Evolutionary conservation across 148 eudicot genomes (phyloP), one percentile per base, ranked within the genome.

Genomic region (Oxyria digyna): DNA sequence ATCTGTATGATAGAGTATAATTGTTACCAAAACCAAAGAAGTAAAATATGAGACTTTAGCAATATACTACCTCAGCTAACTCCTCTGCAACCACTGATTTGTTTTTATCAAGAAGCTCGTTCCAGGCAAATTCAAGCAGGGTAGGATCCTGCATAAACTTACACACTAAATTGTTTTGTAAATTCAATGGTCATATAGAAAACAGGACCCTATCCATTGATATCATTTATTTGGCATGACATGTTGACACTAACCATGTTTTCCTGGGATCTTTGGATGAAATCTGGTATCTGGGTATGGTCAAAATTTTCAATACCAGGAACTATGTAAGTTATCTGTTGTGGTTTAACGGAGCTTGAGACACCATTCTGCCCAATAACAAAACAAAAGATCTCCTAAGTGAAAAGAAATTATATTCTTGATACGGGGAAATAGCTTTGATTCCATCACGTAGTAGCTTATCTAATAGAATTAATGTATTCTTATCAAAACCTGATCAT

Each of bases 61-160:
- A 68, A 69, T 27, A 69, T 64, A 77, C 42, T 90, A 94, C 98
- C 98, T 94, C 92, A 67, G 98, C 96, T 72, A 94, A 80, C 77
- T 90, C 85, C 70, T 81, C 81, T 32, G 78, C 91, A 50, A 87
- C 85, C 43, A 80, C 81, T 15, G 87, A 71, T 67, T 88, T 81
- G 68, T 88, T 86, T 70, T 78, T 82, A 64, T 94, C 97, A 76
- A 88, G 87, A 87, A 94, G 89, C 85, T 94, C 98, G 77, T 83
- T 71, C 97, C 98, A 94, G 52, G 97, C 98, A 88, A 84, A 87
- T 78, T 94, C 98, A 62, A 94, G 96, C 69, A 94, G 81, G 50
- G 86, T 71, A 42, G 86, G 80, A 75, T 94, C 98, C 98, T 94
- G 77, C 26, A 80, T 62, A 41, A 62, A 72, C 49, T 41, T 20